Base-by-base conservation (phyloP, 2,329 filamentous ascomycete species). In the Thielaviopsis populi region DNA sequence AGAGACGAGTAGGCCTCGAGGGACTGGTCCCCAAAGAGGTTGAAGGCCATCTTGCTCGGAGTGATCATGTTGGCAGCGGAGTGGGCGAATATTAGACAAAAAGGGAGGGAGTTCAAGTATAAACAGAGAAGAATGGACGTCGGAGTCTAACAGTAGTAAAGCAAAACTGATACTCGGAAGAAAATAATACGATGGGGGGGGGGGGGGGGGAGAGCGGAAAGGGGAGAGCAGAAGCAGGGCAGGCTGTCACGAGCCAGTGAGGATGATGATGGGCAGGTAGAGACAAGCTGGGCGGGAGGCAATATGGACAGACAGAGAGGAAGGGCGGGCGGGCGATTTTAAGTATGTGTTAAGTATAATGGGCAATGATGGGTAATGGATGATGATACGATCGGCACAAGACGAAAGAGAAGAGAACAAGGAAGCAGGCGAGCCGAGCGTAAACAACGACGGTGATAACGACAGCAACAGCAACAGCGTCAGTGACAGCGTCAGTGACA, bases 1-100 rank as follows among this genome's bases (percentile, higher is more conserved):
- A 88, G 74, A 68, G 86, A 83, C 68, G 75, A 76, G 71, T 86
- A 82, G 69, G 84, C 84, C 72, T 86, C 83, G 69, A 83, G 78
- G 66, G 85, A 87, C 74, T 88, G 85, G 71, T 88, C 85, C 75
- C 85, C 85, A 71, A 88, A 87, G 67, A 88, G 80, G 72, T 86
- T 79, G 71, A 79, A 81, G 62, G 76, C 75, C 72, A 80, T 74
- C 70, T 77, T 73, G 72, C 63, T 62, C 2, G 61, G 63, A 22
- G 63, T 59, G 50, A 65, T 65, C 64, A 66, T 66, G 54, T 59
- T 66, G 58, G 22, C 42, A 40, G 50, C 6, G 37, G 40, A 33
- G 22, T 30, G 40, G 10, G 59, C 22, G 24, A 50, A 15, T 50
- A 50, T 50, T 46, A 46, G 24, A 40, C 24, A 19, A 17, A 1